phyloP scores from a whole-genome alignment of 768 basidiomycete genomes.

The Boletellus ananiceps region DNA sequence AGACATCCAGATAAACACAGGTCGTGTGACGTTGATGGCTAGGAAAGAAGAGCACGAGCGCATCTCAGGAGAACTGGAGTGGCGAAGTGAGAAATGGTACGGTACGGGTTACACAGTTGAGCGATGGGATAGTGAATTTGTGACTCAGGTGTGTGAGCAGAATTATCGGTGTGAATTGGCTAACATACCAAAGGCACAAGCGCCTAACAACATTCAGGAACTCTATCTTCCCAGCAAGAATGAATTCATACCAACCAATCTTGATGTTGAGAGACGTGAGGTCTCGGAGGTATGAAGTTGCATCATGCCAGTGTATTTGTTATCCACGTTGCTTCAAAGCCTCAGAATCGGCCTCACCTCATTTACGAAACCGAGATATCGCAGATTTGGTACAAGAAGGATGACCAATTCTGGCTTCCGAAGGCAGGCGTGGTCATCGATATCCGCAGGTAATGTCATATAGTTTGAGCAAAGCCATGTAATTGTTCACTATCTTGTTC shows the following conservation, averaged over 20 bases:
- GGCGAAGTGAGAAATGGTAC: constrained; percentile 88
- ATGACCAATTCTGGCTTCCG: constrained; percentile 95
- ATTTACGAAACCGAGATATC: constrained; percentile 68
- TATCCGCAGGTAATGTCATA: constrained; percentile 56
- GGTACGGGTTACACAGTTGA: constrained; percentile 84
- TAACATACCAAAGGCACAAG: constrained; percentile 47
- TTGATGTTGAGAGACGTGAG: constrained; percentile 77
- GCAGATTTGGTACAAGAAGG: constrained; percentile 93
- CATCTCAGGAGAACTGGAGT: constrained; percentile 46
- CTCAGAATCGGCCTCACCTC: constrained; percentile 67
- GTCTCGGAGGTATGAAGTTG: constrained; percentile 49
- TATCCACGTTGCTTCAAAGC: constrained; percentile 41
- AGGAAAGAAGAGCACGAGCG: constrained; percentile 58
- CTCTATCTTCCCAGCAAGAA: constrained; percentile 82
- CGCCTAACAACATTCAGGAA: constrained; percentile 58
- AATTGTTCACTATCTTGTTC: not conserved
- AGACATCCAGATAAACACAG: constrained; percentile 49
- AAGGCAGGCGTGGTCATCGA: constrained; percentile 76
- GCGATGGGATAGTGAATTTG: constrained; percentile 57
- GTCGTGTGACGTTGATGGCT: constrained; percentile 77
- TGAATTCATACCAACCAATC: constrained; percentile 82
- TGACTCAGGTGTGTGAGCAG: constrained; percentile 41
- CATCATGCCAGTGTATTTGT: not conserved
- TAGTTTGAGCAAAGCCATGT: not conserved
- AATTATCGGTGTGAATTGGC: not conserved